Base-by-base conservation (phyloP, 2,329 filamentous ascomycete genomes). In the Xylariaceae sp. region DNA sequence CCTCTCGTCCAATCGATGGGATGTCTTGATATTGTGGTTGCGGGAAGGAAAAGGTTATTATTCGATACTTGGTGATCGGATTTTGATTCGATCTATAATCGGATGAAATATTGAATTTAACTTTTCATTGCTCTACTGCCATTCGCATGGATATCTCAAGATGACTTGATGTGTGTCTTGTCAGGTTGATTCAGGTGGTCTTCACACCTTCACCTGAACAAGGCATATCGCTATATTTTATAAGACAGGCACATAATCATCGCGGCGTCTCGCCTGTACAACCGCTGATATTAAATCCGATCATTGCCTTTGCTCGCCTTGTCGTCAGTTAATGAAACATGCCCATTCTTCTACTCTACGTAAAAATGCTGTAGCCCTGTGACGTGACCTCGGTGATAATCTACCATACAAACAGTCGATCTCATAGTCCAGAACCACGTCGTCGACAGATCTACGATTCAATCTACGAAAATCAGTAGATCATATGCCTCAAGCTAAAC, bases 1-100 rank as follows among this genome's bases (percentile, higher is more conserved):
- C 46, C 36, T 49, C 6, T 41, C 10, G 31, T 22, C 53, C 53
- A 55, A 55, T 53, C 46, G 36, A 41, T 31, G 4, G 6, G 10
- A 4, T 38, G 11, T 36, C 28, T 16, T 10, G 18, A 22, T 6
- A 10, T 14, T 5, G n/a, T 13, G 18, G 39, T 38, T 13, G 22
- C 22, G 22, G 22, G 22, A 34, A 34, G n/a, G 45, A 38, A 28
- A 52, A 48, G 36, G 48, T 33, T 39, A 40, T 19, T 16, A 22
- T 22, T n/a, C 39, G 4, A 13, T 38, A 18, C 12, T 28, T 28
- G 22, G 22, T 28, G 4, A 28, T 28, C 22, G 22, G 7, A 7
- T 28, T 28, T 28, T 28, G 22, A 28, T 28, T 28, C 7, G 22
- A 28, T 28, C 22, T 28, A 4, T 4, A 7, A 28, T 28, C 22